Evolutionary conservation across 139 green algal genomes (phyloP), one percentile per base, ranked within the genome.

Genomic region (Monoraphidium neglectum): DNA sequence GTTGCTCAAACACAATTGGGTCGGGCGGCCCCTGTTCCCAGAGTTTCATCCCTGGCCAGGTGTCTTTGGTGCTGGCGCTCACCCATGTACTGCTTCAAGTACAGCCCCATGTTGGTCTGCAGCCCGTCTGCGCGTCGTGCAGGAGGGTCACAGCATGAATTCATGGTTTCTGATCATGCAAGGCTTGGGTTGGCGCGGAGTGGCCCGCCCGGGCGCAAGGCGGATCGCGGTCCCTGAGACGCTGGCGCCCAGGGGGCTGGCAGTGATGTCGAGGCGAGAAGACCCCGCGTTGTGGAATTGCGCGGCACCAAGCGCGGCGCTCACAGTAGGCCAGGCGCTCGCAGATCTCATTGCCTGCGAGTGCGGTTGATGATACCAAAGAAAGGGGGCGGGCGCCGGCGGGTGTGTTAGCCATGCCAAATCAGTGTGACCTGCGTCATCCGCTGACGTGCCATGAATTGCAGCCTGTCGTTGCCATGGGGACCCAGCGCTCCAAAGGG

Each of bases 281-380:
- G 24, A 24, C 40, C 2, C 38, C 26, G 13, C 64, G 46, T 46
- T 38, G 12, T 32, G 18, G 60, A 32, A 68, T 32, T 35, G 26
- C 18, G 60, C 18, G 21, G 51, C 51, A 28, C 51, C 18, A 18
- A 21, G 18, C 36, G 26, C 38, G 76, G 33, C 77, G 83, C 62
- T 88, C 90, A 81, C 94, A 94, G 67, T 87, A 95, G 0, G 91
- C 91, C 56, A 95, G 81, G 0, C 92, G 76, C 82, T 96, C 92
- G 68, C 92, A 95, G 43, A 96, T 88, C 81, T 96, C 92, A 70
- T 94, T 94, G 4, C 90, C 86, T 89, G 77, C 62, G 60, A 23
- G 40, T 57, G 40, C 32, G 47, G 23, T 12, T 63, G 68, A n/a
- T 24, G 26, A 36, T 51, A n/a, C 4, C 63, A 70, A 35, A 28